Evolutionary conservation across 257 asterid species (phyloP), one percentile per base, ranked within the genome.

Genomic region (Solanum ossicruentum): DNA sequence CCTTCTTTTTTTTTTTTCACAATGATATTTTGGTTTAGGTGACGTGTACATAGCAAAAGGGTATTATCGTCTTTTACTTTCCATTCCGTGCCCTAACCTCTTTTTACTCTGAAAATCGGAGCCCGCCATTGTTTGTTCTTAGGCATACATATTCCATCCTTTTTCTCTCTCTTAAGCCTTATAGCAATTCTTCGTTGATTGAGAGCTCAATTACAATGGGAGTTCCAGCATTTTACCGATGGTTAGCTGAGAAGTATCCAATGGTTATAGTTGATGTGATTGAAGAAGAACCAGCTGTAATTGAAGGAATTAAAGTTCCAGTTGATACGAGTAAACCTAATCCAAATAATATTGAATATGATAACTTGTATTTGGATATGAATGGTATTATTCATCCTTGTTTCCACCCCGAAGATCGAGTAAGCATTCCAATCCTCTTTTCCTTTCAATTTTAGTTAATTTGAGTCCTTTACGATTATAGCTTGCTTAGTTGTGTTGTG

Each of bases 141-240:
- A 9, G 9, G 18, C 41, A 36, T 36, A 28, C 49, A 16, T 36
- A 67, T 36, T 20, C 49, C 23, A n/a, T 60, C 67, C 47, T 12
- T 60, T n/a, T 36, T 36, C 36, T 63, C 17, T 63, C 20, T 72
- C 3, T 1, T 71, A 10, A 71, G 18, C 26, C 5, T 10, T 71
- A 39, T 0, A 63, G 41, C 56, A 7, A 41, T 2, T 71, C 32
- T 18, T 39, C 51, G 26, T 41, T 70, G 7, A 63, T 63, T 63
- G 70, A 63, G 2, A 43, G 57, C 18, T n/a, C 28, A 21, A n/a
- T 45, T 43, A 52, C 65, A 57, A 91, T 91, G 94, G 94, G 93
- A 0, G 90, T 90, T 13, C 92, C 91, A 7, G 88, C 93, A 8
- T 90, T 91, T 81, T 91, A 89, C 85, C 52, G 92, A 15, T 91